Conservation (phyloP, 1,284 basidiomycete genomes). For the Irpex sp. region DNA sequence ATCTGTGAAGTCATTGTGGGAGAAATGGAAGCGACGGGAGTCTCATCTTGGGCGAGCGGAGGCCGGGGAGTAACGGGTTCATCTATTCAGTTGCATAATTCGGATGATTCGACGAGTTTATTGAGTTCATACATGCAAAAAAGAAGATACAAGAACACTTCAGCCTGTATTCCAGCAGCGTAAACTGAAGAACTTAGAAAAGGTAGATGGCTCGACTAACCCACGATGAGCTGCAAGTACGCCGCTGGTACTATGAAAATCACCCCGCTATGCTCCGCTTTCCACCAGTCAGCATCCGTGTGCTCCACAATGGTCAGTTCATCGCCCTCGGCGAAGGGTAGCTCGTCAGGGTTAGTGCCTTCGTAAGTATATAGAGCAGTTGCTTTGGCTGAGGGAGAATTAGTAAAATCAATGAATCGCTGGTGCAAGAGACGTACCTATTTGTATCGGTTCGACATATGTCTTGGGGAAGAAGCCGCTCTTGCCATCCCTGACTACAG, state of each 20-base stretch:
- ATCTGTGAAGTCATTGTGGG: too few relatives aligned
- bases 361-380: slow-evolving; percentile 80
- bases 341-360: slow-evolving; percentile 70
- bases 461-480: slow-evolving; percentile 90
- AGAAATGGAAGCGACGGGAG: neutral
- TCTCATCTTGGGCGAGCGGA: neutral
- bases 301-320: slow-evolving; percentile 74
- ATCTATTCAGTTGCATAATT: slow-evolving; percentile 12
- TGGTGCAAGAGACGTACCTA: slow-evolving; percentile 46
- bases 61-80: slow-evolving; percentile 11
- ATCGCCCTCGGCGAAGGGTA: slow-evolving; percentile 81
- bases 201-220: slow-evolving; percentile 63
- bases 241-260: slow-evolving; percentile 88
- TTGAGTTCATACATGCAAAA: slow-evolving; percentile 35
- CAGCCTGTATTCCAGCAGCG: slow-evolving; percentile 61
- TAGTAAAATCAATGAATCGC: slow-evolving; percentile 16
- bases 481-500: slow-evolving; percentile 59
- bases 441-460: slow-evolving; percentile 74
- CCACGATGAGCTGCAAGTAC: slow-evolving; percentile 81
- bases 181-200: slow-evolving; percentile 59
- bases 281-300: slow-evolving; percentile 90
- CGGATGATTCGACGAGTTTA: slow-evolving; percentile 23
- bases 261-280: slow-evolving; percentile 78
- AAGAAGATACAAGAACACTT: slow-evolving; percentile 53
- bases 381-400: slow-evolving; percentile 48